These are phyloP conservation scores for Blastomyces gilchristii DNA, from an alignment of 2,329 filamentous ascomycete species.

Conservation along the genomic window DNA sequence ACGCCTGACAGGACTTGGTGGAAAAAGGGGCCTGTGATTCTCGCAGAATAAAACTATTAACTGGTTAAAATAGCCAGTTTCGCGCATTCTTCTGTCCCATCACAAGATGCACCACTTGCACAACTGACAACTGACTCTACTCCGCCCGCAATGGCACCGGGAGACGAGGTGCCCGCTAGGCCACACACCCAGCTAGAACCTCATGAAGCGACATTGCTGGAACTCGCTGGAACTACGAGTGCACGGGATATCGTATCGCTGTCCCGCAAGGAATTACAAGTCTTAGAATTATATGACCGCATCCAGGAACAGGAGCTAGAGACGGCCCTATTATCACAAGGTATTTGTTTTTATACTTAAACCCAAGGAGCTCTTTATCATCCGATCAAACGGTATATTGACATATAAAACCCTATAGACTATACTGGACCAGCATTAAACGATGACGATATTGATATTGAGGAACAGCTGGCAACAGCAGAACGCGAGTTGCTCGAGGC, in stretches of 20 bases:
- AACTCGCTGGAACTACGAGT: constrained; percentile 34
- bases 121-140: constrained; percentile 6
- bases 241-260: constrained; percentile 45
- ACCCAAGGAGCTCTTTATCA: not conserved
- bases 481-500: constrained; percentile 60
- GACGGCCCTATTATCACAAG: constrained; percentile 51
- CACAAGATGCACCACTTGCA: constrained; percentile 11
- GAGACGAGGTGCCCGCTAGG: constrained; percentile 18
- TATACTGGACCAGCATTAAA: constrained; percentile 33
- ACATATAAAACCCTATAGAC: constrained; percentile 7
- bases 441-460: constrained; percentile 43
- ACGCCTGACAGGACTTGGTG: not conserved
- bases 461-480: constrained; percentile 42
- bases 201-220: constrained; percentile 27
- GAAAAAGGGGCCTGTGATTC: not conserved
- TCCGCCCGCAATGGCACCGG: constrained; percentile 26
- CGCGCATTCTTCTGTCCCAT: not conserved
- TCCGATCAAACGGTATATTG: not conserved
- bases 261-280: constrained; percentile 54
- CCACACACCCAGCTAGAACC: constrained; percentile 25
- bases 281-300: constrained; percentile 60
- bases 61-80: not conserved
- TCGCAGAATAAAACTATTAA: not conserved
- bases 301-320: constrained; percentile 63
- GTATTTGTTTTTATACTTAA: constrained; percentile 16